Evolutionary conservation across 1,284 basidiomycete genomes (phyloP), one percentile per base, ranked within the genome.

Genomic region (Ceratobasidium sp.): DNA sequence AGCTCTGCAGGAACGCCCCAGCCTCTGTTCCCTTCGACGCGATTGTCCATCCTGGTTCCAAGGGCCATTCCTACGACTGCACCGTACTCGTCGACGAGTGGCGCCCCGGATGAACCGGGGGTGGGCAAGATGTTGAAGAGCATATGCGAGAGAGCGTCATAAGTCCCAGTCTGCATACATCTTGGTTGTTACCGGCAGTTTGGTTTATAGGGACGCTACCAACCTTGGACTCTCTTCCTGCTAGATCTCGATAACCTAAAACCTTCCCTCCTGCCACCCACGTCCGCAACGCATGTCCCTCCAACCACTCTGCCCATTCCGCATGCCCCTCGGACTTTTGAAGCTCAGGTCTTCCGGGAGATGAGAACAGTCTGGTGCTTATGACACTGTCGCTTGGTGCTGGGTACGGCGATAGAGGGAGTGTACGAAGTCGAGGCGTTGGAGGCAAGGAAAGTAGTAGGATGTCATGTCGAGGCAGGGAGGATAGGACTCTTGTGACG

Each of bases 401-500:
- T 0, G 91, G 90, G 79, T 92, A 92, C 0, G 89, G 90, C 16
- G 88, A 90, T 24, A 92, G 83, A 0, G 90, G 90, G 0, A 92
- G 84, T 0, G 88, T 84, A 14, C 82, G 82, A 19, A 86, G 71
- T 0, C 78, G 76, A 43, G 78, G 78, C 13, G 78, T 74, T 24
- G 77, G n/a, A 31, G 81, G 74, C 54, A 81, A 82, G 16, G 85
- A 84, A 53, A 88, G 80, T 6, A 89, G 79, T 16, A 90, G 78
- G 27, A 92, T 80, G 80, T 92, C 90, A 1, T 88, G 88, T 11
- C 84, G 83, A 63, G 88, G 89, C 49, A 91, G 83, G 34, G 87
- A 86, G 5, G 89, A 89, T 16, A 86, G 83, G 4, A 91, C 82
- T 5, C 82, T 80, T 3, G 84, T 80, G 19, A 90, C 84, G 4